A percentile compares a stretch with the other conserved stretches of the same genome.
Conservation (phyloP, 1,284 basidiomycete genomes). For the Phlebopus sp. region DNA sequence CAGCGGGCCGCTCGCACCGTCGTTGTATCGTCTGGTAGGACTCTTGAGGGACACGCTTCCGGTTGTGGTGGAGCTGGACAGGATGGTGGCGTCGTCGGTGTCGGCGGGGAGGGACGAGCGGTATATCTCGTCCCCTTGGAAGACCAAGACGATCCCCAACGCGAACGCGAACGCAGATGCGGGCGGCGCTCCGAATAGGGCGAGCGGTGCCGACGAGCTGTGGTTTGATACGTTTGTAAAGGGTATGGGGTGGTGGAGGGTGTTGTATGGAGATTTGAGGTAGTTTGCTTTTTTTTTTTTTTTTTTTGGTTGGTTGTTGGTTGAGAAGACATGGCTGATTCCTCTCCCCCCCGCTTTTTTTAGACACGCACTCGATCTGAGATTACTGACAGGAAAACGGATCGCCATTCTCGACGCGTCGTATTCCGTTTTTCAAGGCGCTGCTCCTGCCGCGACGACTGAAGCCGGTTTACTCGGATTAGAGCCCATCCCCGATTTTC, state of each 20-base stretch:
- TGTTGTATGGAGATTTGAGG: constrained; percentile 68
- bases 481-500: constrained; percentile 61
- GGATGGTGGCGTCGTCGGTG: constrained; percentile 38
- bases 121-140: constrained; percentile 14
- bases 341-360: neutral
- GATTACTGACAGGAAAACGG: constrained; percentile 64
- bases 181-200: too few relatives aligned
- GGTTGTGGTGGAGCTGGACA: constrained; percentile 66
- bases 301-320: neutral
- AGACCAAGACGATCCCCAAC: constrained; percentile 7
- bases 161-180: neutral
- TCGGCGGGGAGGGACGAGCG: constrained; percentile 10
- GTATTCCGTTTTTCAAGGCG: constrained; percentile 49
- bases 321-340: neutral
- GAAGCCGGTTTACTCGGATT: constrained; percentile 37
- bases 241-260: constrained; percentile 75
- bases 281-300: constrained; percentile 13
- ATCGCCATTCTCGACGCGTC: constrained; percentile 70
- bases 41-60: constrained; percentile 73
- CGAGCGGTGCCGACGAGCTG: constrained; percentile 21
- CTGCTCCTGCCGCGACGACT: neutral
- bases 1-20: constrained; percentile 59
- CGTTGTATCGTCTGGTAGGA: constrained; percentile 61
- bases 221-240: constrained; percentile 69
- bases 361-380: constrained; percentile 76